phyloP scores from a whole-genome alignment of 2,329 filamentous ascomycete genomes.

The Fusarium protoensiforme region DNA sequence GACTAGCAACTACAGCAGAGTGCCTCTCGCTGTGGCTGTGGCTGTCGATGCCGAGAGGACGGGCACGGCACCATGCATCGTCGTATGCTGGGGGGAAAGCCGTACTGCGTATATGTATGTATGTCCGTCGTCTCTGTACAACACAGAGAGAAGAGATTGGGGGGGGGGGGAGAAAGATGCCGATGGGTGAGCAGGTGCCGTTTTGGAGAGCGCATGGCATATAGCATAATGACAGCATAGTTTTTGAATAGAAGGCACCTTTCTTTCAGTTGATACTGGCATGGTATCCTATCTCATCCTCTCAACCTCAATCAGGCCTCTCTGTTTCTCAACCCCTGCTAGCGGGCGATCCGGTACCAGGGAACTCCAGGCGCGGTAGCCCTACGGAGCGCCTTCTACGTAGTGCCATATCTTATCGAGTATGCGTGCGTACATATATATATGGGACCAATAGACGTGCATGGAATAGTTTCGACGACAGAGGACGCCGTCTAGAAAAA shows the following conservation, averaged over 20 bases:
- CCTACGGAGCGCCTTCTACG: not conserved
- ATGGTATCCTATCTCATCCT: not conserved
- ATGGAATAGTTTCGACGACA: not conserved
- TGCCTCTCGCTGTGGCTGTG: not conserved
- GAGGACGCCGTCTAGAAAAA: not conserved
- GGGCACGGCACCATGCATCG: not conserved
- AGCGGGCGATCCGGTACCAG: not conserved
- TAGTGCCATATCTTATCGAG: not conserved
- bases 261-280: not conserved
- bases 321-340: not conserved
- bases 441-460: not conserved
- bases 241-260: not conserved
- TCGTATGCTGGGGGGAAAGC: not conserved
- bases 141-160: not conserved
- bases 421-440: too few species aligned
- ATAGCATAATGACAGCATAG: not conserved
- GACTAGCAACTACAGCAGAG: not conserved
- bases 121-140: not conserved
- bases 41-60: slow-evolving; percentile 1
- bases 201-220: not conserved
- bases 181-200: not conserved
- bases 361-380: not conserved
- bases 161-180: not conserved
- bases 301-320: not conserved
- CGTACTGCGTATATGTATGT: not conserved